Evolutionary conservation across 2,329 filamentous ascomycete species (phyloP).

Genomic region (Beauveria pseudobassiana): DNA sequence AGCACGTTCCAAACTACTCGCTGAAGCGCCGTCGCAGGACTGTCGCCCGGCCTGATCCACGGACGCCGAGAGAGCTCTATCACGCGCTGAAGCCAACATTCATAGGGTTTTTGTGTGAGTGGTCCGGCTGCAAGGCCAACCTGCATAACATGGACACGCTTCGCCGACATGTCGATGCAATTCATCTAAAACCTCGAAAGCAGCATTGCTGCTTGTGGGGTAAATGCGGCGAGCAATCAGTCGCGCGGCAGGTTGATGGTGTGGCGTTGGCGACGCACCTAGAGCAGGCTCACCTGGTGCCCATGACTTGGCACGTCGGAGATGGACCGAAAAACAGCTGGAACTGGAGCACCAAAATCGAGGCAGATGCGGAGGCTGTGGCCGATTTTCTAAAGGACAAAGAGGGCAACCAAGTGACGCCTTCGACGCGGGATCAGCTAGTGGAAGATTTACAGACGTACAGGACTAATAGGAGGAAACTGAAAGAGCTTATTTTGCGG

Average conservation of each 20-base stretch:
- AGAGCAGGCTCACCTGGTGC: slow-evolving; percentile 44
- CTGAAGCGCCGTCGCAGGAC: slow-evolving; percentile 31
- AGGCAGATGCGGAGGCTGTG: slow-evolving; percentile 17
- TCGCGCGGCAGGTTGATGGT: slow-evolving; percentile 27
- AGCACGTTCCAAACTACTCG: slow-evolving; percentile 14
- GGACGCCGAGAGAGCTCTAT: slow-evolving; percentile 35
- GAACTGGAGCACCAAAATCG: slow-evolving; percentile 15
- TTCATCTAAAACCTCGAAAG: slow-evolving; percentile 33
- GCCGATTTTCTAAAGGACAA: slow-evolving; percentile 46
- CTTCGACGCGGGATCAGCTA: slow-evolving; percentile 44
- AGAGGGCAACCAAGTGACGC: slow-evolving; percentile 50
- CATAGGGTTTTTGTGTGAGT: slow-evolving; percentile 51
- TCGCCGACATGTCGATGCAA: slow-evolving; percentile 41
- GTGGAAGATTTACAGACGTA: slow-evolving; percentile 41
- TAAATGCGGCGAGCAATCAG: slow-evolving; percentile 19
- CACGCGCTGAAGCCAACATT: slow-evolving; percentile 35
- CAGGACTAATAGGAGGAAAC: slow-evolving; percentile 34
- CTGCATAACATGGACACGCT: slow-evolving; percentile 56
- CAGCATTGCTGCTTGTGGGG: slow-evolving; percentile 24
- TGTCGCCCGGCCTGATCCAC: slow-evolving; percentile 33
- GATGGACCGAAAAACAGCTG: slow-evolving; percentile 45
- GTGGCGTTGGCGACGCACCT: slow-evolving; percentile 42
- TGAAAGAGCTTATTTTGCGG: slow-evolving; percentile 36
- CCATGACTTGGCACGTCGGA: slow-evolving; percentile 50
- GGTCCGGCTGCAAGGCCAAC: slow-evolving; percentile 50